A percentile compares a stretch with the other conserved stretches of the same genome.
These are phyloP conservation scores for Albugo candida DNA, from an alignment of 352 stramenopile species.

Conservation along the genomic window DNA sequence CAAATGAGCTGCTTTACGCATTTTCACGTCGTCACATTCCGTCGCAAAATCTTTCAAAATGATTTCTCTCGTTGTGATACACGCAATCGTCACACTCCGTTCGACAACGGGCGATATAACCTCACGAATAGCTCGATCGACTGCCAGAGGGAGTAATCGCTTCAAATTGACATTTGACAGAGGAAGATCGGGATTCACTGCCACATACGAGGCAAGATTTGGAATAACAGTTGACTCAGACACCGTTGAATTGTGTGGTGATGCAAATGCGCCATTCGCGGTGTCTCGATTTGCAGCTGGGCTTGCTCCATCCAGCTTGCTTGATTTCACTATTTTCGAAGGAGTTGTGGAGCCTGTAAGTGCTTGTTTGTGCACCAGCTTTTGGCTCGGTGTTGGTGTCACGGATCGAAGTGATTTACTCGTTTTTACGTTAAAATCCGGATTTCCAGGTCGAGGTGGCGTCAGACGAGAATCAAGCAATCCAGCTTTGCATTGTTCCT, in stretches of 20 bases:
- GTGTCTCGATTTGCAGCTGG: slow-evolving; percentile 12
- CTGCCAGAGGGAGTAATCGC: slow-evolving; percentile 90
- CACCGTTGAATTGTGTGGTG: neutral
- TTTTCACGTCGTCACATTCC: slow-evolving; percentile 86
- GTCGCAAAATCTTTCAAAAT: slow-evolving; percentile 99
- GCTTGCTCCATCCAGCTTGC: slow-evolving; percentile 9
- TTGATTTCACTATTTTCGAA: slow-evolving; percentile 25
- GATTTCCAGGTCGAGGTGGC: slow-evolving; percentile 90
- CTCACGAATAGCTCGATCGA: slow-evolving; percentile 96
- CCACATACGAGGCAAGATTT: slow-evolving; percentile 95
- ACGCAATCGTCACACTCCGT: slow-evolving; percentile 96
- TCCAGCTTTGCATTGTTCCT: slow-evolving; percentile 88
- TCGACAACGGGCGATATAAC: slow-evolving; percentile 98
- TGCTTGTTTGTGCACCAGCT: slow-evolving; percentile 11
- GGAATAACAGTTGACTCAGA: slow-evolving; percentile 94
- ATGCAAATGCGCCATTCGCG: slow-evolving; percentile 2
- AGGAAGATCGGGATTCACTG: slow-evolving; percentile 90
- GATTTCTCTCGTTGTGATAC: slow-evolving; percentile 94
- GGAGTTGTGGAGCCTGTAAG: slow-evolving; percentile 19
- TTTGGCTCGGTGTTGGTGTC: slow-evolving; percentile 19
- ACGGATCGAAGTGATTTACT: slow-evolving; percentile 21
- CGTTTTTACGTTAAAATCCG: slow-evolving; percentile 97
- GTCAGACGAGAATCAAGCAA: slow-evolving; percentile 78
- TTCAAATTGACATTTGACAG: slow-evolving; percentile 88
- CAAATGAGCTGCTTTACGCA: slow-evolving; percentile 93